phyloP scores from a whole-genome alignment of 768 basidiomycete genomes.

The Calocybe cyanea region DNA sequence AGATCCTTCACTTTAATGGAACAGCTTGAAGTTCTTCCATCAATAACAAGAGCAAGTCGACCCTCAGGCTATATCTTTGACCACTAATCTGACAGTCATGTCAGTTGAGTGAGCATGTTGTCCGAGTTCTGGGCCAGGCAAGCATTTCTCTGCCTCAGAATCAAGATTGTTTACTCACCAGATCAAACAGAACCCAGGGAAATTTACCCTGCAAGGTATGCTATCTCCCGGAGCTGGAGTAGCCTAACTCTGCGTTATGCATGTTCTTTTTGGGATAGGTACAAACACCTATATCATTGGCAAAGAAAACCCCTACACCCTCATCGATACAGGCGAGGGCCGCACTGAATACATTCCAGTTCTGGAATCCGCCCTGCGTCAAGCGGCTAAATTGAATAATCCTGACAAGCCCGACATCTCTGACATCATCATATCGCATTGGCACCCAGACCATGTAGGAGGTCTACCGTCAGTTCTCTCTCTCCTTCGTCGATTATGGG shows the following conservation, averaged over 20 bases:
- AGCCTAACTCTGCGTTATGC: background rate
- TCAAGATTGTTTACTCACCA: background rate
- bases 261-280: conserved; percentile 38
- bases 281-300: conserved; percentile 91
- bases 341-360: conserved; percentile 60
- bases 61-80: background rate
- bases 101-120: conserved; percentile 66
- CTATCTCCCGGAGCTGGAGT: background rate
- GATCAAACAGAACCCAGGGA: conserved; percentile 72
- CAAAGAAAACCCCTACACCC: conserved; percentile 61
- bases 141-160: conserved; percentile 10
- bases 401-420: conserved; percentile 57
- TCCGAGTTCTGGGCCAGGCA: conserved; percentile 77
- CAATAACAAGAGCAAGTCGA: conserved; percentile 49
- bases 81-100: conserved; percentile 4
- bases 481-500: conserved; percentile 65
- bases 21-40: conserved; percentile 45
- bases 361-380: conserved; percentile 58
- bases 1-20: conserved; percentile 34
- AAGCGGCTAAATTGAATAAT: conserved; percentile 28
- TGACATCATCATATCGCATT: conserved; percentile 90
- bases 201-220: conserved; percentile 82
- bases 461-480: conserved; percentile 70
- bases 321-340: conserved; percentile 85
- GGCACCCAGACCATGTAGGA: conserved; percentile 82